Conservation (phyloP, 1,284 basidiomycete species). For the Boletus nobilissimus region DNA sequence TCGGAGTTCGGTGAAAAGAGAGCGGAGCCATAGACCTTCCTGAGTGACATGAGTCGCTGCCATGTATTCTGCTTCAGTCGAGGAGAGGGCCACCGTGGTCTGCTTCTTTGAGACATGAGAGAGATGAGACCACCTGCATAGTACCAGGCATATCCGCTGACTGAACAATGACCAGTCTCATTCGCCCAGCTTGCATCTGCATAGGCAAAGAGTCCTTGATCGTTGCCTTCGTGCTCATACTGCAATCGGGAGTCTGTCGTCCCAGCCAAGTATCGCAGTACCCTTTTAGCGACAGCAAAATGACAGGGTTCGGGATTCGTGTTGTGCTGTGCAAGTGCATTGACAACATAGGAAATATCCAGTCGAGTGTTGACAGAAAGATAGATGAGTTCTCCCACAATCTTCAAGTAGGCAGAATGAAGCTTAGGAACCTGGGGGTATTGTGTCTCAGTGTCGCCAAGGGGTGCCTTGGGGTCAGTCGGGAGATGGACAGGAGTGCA, state of each 20-base stretch:
- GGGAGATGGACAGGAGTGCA: no score
- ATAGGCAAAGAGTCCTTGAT: not conserved
- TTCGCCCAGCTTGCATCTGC: not conserved
- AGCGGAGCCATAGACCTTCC: not conserved
- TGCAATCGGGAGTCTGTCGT: no score
- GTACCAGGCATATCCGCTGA: not conserved
- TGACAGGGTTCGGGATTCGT: no score
- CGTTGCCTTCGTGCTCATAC: no score
- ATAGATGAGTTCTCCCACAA: constrained; percentile 7
- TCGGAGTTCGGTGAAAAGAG: not conserved
- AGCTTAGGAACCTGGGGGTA: no score
- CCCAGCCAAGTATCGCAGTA: no score
- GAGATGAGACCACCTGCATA: not conserved
- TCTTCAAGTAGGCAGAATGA: not conserved
- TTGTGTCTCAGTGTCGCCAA: no score
- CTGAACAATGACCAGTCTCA: not conserved
- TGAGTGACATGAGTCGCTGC: not conserved
- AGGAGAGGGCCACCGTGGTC: not conserved
- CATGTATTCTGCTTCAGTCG: not conserved
- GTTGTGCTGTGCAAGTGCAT: not conserved
- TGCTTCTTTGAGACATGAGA: not conserved
- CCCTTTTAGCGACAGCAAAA: no score
- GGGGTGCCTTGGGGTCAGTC: no score
- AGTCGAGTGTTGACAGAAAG: not conserved
- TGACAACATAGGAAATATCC: constrained; percentile 4